Conservation (phyloP, 331 rosid genomes). For the Quercus tomentella region DNA sequence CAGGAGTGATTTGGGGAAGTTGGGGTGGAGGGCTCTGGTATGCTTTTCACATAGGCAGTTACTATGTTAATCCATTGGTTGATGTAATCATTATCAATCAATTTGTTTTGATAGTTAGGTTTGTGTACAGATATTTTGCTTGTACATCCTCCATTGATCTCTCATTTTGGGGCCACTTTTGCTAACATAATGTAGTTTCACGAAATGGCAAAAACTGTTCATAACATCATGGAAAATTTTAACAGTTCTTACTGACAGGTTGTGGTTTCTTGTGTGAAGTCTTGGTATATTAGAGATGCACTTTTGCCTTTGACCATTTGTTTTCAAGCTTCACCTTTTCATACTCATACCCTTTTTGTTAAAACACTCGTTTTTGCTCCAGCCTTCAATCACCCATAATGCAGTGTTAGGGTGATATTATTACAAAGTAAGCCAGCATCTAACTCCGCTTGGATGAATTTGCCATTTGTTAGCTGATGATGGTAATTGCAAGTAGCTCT, state of each 20-base stretch:
- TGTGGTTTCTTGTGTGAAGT: neutral
- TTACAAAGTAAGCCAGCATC: neutral
- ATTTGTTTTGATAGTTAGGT: neutral
- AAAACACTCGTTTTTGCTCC: neutral
- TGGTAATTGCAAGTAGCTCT: neutral
- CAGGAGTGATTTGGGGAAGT: neutral
- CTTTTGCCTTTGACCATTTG: neutral
- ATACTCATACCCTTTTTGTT: neutral
- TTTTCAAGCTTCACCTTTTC: neutral
- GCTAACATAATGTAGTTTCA: neutral
- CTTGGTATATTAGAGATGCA: no score
- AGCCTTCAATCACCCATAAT: neutral
- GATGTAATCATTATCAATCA: neutral
- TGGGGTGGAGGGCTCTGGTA: neutral
- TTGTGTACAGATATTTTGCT: neutral
- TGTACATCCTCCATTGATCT: neutral
- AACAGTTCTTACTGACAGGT: neutral
- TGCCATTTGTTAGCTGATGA: neutral
- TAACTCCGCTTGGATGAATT: neutral
- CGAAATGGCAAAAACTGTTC: neutral
- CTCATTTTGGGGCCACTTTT: neutral
- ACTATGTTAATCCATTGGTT: neutral
- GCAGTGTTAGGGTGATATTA: neutral
- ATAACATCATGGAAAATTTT: neutral
- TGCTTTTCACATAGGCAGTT: neutral